phyloP scores from a whole-genome alignment of 192 early-diverging fungal species.

The Dissophora globulifera region DNA sequence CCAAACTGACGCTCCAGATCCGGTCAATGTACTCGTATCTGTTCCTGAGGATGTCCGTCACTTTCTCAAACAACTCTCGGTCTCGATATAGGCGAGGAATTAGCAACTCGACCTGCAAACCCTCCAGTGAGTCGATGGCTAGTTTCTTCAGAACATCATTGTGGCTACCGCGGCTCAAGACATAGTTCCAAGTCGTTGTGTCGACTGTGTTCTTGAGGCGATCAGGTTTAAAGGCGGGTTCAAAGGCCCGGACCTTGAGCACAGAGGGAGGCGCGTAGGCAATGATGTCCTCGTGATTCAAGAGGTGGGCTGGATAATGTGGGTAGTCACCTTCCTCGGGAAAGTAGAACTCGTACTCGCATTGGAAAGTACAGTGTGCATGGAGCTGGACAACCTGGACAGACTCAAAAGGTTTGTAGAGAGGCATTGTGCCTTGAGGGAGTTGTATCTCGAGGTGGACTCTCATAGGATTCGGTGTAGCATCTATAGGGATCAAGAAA shows the following conservation, averaged over 20 bases:
- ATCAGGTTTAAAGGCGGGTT: not conserved
- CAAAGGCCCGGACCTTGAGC: constrained; percentile 32
- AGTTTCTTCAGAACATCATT: constrained; percentile 26
- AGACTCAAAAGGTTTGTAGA: constrained; percentile 11
- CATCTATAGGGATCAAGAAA: too few species aligned
- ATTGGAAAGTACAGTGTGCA: constrained; percentile 36
- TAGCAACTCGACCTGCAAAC: constrained; percentile 25
- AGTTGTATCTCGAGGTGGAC: constrained; percentile 56
- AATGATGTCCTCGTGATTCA: constrained; percentile 34
- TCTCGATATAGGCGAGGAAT: constrained; percentile 37
- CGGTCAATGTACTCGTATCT: constrained; percentile 29
- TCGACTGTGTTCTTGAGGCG: not conserved
- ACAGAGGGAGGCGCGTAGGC: constrained; percentile 26
- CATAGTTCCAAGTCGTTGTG: constrained; percentile 25
- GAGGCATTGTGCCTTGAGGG: constrained; percentile 54
- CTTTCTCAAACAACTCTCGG: constrained; percentile 7
- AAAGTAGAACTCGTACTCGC: constrained; percentile 58
- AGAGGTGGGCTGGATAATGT: constrained; percentile 50
- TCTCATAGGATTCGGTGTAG: constrained; percentile 42
- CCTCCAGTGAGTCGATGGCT: constrained; percentile 9
- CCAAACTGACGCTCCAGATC: constrained; percentile 56
- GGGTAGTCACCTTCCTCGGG: constrained; percentile 55
- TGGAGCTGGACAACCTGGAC: constrained; percentile 22
- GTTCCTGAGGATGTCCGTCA: constrained; percentile 43
- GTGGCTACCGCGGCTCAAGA: constrained; percentile 17